Conservation (phyloP, 2,329 filamentous ascomycete species). For the Ophiostoma fasciatum region DNA sequence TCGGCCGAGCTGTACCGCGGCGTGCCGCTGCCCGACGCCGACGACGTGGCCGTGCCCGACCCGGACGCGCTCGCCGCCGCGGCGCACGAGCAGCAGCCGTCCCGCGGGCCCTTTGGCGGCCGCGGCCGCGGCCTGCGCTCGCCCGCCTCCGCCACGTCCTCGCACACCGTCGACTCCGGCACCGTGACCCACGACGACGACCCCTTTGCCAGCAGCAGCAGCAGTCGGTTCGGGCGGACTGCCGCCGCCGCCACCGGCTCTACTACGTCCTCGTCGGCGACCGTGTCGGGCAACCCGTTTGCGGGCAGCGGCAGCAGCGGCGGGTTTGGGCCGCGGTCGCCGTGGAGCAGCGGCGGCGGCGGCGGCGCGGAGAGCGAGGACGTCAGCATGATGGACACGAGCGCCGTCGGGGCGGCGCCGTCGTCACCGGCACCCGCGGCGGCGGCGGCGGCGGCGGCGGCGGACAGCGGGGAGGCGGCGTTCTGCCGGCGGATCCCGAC, state of each 20-base stretch:
- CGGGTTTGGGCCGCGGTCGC: background rate
- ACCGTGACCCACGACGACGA: slow-evolving; percentile 31
- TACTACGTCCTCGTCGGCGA: slow-evolving; percentile 30
- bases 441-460: background rate
- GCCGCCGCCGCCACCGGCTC: background rate
- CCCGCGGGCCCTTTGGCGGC: slow-evolving; percentile 17
- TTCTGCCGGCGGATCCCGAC: slow-evolving; percentile 51
- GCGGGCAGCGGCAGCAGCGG: too few relatives aligned
- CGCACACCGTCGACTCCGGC: slow-evolving; percentile 41
- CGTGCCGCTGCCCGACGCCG: slow-evolving; percentile 38
- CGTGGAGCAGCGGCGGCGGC: too few relatives aligned
- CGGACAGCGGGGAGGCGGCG: slow-evolving; percentile 19
- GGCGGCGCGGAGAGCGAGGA: too few relatives aligned
- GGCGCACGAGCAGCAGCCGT: slow-evolving; percentile 4
- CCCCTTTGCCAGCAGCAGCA: background rate
- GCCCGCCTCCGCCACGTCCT: slow-evolving; percentile 27
- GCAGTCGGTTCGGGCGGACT: too few relatives aligned
- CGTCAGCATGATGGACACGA: too few relatives aligned
- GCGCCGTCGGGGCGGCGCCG: too few relatives aligned
- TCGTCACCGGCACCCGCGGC: background rate
- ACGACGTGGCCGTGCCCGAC: slow-evolving; percentile 49
- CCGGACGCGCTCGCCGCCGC: slow-evolving; percentile 20
- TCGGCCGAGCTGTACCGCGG: slow-evolving; percentile 57
- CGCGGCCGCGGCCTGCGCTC: slow-evolving; percentile 14
- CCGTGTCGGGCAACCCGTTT: too few relatives aligned